Percentiles rank a stretch among this genome's conserved stretches.
Evolutionary conservation across 306 rosid genomes (phyloP).

Genomic region (Arachis stenosperma): DNA sequence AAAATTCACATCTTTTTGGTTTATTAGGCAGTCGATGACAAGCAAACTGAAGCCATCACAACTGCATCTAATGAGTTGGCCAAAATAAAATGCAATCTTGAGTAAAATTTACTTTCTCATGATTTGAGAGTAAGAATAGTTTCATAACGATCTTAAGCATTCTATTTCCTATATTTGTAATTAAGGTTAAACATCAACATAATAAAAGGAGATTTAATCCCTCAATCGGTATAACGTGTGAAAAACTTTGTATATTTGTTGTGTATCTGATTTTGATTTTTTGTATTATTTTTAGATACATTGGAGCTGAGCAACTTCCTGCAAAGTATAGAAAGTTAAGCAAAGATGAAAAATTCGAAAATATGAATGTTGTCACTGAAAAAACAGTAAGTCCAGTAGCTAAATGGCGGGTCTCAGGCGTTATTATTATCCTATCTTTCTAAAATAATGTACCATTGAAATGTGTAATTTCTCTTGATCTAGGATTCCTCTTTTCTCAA

Average conservation of each 20-base stretch:
- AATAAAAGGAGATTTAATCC: too few species aligned
- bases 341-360: constrained; percentile 63
- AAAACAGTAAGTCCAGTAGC: constrained; percentile 60
- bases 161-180: constrained; percentile 24
- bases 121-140: constrained; percentile 72
- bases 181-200: background rate
- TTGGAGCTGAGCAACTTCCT: constrained; percentile 70
- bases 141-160: constrained; percentile 13
- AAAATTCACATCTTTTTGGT: constrained; percentile 16
- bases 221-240: too few species aligned
- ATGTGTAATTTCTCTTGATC: constrained; percentile 37
- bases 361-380: constrained; percentile 61
- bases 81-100: constrained; percentile 83
- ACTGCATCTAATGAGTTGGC: constrained; percentile 82
- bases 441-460: background rate
- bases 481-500: constrained; percentile 42
- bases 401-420: constrained; percentile 49
- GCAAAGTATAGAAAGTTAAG: constrained; percentile 77
- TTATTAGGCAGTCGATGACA: constrained; percentile 82
- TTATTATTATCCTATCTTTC: background rate
- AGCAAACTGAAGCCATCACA: constrained; percentile 77
- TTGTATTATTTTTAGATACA: constrained; percentile 48
- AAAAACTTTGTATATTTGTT: background rate
- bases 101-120: constrained; percentile 74
- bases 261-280: background rate